Conservation (phyloP, 164 flowering plant genomes). For the Vitis riparia region DNA sequence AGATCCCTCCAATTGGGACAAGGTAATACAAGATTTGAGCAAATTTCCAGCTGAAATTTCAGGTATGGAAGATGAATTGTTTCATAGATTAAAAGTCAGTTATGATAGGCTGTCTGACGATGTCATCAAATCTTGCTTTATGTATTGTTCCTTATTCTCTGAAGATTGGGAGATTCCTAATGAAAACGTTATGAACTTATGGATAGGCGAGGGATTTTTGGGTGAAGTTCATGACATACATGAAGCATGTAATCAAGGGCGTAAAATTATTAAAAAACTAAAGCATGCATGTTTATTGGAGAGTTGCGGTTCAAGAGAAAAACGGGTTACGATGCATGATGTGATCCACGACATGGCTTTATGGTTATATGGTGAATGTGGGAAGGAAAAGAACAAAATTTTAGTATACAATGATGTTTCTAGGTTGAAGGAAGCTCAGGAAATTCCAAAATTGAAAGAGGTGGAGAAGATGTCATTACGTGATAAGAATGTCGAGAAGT, state of each 20-base stretch:
- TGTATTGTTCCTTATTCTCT: slow-evolving; percentile 12
- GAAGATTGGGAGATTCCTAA: background rate
- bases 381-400: background rate
- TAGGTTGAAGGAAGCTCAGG: background rate
- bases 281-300: slow-evolving; percentile 7
- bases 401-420: background rate
- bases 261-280: slow-evolving; percentile 1
- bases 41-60: slow-evolving; percentile 4
- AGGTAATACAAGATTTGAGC: background rate
- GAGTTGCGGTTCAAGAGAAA: no score
- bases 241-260: slow-evolving; percentile 5
- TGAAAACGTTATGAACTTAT: background rate
- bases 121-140: slow-evolving; percentile 3
- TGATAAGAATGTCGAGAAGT: background rate
- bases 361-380: background rate
- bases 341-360: slow-evolving; percentile 14
- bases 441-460: background rate
- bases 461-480: background rate
- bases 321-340: slow-evolving; percentile 13
- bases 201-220: slow-evolving; percentile 20
- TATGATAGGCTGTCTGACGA: slow-evolving; percentile 10
- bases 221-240: background rate
- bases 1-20: slow-evolving; percentile 14
- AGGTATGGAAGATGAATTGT: slow-evolving; percentile 6
- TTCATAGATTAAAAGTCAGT: slow-evolving; percentile 6